Evolutionary conservation across 495 filamentous ascomycete genomes (phyloP).

Genomic region (Hapsidospora chrysogenum): DNA sequence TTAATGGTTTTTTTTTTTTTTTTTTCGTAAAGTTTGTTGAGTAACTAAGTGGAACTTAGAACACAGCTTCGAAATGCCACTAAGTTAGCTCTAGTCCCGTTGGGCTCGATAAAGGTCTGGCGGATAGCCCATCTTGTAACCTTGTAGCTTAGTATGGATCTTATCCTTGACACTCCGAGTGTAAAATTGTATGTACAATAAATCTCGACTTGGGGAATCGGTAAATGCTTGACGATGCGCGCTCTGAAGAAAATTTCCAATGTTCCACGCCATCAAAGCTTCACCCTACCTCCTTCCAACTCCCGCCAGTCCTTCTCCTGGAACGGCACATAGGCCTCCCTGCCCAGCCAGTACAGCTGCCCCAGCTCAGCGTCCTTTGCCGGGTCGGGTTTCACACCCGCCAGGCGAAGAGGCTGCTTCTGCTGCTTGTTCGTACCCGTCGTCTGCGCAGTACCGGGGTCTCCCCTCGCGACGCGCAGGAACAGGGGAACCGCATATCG

Average conservation of each 20-base stretch:
- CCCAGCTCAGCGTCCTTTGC: conserved; percentile 28
- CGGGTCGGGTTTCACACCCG: conserved; percentile 55
- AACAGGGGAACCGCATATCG: conserved; percentile 68
- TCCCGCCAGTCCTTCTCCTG: conserved; percentile 46
- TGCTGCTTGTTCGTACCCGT: conserved; percentile 87
- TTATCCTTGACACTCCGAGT: too few relatives aligned
- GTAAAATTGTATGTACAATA: too few relatives aligned
- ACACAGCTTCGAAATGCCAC: too few relatives aligned
- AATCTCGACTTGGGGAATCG: too few relatives aligned
- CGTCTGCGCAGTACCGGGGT: conserved; percentile 25
- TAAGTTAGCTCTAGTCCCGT: too few relatives aligned
- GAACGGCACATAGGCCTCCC: conserved; percentile 52
- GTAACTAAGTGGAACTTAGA: too few relatives aligned
- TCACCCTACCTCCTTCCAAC: conserved; percentile 50
- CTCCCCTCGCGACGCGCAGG: conserved; percentile 41
- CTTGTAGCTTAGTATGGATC: too few relatives aligned
- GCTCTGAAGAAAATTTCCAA: too few relatives aligned
- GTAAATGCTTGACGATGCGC: too few relatives aligned
- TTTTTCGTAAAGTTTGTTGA: background rate
- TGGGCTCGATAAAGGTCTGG: too few relatives aligned
- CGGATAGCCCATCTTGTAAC: too few relatives aligned
- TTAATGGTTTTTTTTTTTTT: conserved; percentile 1
- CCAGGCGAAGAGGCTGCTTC: conserved; percentile 48
- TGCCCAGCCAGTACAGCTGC: conserved; percentile 48
- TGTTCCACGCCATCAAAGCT: too few relatives aligned